phyloP scores from a whole-genome alignment of 2,329 filamentous ascomycete genomes.

The Sclerotiophoma versabilis region DNA sequence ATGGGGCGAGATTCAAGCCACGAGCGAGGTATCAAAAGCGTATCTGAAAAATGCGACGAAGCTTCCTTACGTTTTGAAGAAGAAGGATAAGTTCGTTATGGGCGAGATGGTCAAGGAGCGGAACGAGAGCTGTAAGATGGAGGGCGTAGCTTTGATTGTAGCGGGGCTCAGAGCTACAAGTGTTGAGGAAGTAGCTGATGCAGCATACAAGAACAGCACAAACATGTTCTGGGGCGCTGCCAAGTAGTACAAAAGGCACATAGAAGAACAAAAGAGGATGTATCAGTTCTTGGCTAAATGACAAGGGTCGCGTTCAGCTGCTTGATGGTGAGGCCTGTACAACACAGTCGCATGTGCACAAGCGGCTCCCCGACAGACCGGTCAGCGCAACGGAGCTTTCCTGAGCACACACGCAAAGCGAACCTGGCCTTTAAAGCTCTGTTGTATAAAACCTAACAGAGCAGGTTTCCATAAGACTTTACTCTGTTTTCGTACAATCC shows the following conservation, averaged over 20 bases:
- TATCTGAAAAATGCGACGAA: conserved; percentile 52
- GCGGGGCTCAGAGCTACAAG: conserved; percentile 56
- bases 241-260: not conserved
- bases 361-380: not conserved
- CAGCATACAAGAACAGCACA: conserved; percentile 49
- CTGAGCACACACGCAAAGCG: not conserved
- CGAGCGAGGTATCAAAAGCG: conserved; percentile 49
- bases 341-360: not conserved
- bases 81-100: conserved; percentile 58
- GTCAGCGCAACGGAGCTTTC: not conserved
- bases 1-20: conserved; percentile 55
- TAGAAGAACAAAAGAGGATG: not conserved
- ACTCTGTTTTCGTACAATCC: not conserved
- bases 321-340: not conserved
- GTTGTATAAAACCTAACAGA: not conserved
- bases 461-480: too few relatives aligned
- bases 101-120: conserved; percentile 59
- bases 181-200: conserved; percentile 54
- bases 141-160: conserved; percentile 56
- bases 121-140: conserved; percentile 60
- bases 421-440: not conserved
- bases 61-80: conserved; percentile 52
- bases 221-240: conserved; percentile 18
- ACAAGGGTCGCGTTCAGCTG: not conserved
- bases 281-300: not conserved